Base-by-base conservation (phyloP, 306 rosid genomes). In the Oemleria cerasiformis region DNA sequence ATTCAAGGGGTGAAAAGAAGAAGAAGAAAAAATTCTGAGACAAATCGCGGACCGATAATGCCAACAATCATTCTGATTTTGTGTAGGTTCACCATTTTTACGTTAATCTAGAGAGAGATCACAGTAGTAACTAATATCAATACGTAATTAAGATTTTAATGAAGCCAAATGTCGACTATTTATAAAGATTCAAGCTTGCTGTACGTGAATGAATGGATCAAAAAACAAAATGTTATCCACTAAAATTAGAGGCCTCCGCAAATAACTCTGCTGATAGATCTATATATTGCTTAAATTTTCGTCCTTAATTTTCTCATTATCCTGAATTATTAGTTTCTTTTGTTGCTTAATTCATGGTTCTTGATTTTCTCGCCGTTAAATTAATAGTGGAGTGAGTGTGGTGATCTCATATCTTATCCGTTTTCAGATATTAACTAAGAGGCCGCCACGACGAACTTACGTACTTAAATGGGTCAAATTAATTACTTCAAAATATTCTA, bases 31-130 rank as follows among this genome's bases (percentile, higher is more conserved):
- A n/a, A 55, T 7, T 10, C 63, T 15, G 20, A 12, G 39, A 14
- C 16, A 39, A 38, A 12, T 19, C 30, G 71, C 86, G 55, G 38
- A 91, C 97, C 95, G 23, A 86, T 0, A 39, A 88, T 11, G 42
- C 95, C 97, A 21, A 91, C 2, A 1, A 17, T 5, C 3, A 78
- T 80, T 75, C 97, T 78, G 12, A 67, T 19, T 43, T 30, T 0
- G 0, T 5, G 72, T 25, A 65, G 9, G 75, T 41, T 15, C 68
- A 43, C 65, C 83, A 79, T 79, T 56, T 50, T 63, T 10, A 21
- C 36, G 12, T 56, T 54, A 7, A 8, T 45, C 14, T 56, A 56
- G 42, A 38, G 44, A 61, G 7, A 30, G 36, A 30, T 30, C 36
- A 1, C 36, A 2, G 36, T 30, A 25, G 36, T 30, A 30, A 30